phyloP scores from a whole-genome alignment of 164 flowering plant genomes.

The Stephania japonica region DNA sequence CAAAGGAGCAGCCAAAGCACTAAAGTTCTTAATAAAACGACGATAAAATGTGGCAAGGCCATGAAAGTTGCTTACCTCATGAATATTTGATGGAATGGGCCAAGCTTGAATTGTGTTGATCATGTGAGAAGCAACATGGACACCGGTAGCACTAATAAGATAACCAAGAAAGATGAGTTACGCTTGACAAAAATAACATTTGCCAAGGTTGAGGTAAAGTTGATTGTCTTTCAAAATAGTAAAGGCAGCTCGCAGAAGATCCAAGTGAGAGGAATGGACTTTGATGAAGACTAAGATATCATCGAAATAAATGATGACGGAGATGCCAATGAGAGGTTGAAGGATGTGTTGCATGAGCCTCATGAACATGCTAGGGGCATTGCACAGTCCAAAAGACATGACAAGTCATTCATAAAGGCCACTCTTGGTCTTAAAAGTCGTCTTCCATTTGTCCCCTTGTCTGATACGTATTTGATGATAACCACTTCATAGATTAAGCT shows the following conservation, averaged over 20 bases:
- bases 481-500: not conserved
- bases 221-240: not conserved
- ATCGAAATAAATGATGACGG: not conserved
- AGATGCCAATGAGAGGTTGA: not conserved
- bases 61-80: not conserved
- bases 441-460: not conserved
- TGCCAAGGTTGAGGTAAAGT: not conserved
- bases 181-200: not conserved
- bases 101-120: not conserved
- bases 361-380: constrained; percentile 2
- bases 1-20: not conserved
- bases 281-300: not conserved
- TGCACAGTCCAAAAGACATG: not conserved
- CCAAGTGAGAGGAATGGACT: not conserved
- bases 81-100: not conserved
- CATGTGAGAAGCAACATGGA: not conserved
- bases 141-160: not conserved
- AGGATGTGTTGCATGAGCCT: not conserved
- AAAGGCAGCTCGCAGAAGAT: not conserved
- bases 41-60: not conserved
- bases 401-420: not conserved
- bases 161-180: not conserved
- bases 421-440: constrained; percentile 1
- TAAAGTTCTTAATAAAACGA: not conserved
- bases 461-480: not conserved